A percentile compares a stretch with the other conserved stretches of the same genome.
Evolutionary conservation across 2,329 filamentous ascomycete species (phyloP).

Genomic region (Trichophyton rubrum): DNA sequence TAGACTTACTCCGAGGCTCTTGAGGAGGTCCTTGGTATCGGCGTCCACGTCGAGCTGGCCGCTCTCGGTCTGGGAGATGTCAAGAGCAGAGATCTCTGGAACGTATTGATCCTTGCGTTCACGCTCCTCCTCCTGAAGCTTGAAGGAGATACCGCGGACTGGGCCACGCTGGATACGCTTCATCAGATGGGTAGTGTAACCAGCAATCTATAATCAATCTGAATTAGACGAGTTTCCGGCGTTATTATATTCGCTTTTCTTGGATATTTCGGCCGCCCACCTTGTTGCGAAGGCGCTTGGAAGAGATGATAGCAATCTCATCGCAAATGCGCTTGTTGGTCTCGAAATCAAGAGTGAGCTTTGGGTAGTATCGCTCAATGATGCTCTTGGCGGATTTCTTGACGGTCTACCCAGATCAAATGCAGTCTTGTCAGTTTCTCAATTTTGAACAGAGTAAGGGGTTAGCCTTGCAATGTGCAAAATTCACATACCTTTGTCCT

Average conservation of each 20-base stretch:
- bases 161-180: constrained; percentile 99
- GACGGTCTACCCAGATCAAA: constrained; percentile 42
- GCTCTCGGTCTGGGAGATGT: constrained; percentile 89
- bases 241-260: neutral
- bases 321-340: constrained; percentile 99
- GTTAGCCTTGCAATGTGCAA: constrained; percentile 2
- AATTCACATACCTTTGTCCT: constrained; percentile 18
- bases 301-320: constrained; percentile 99
- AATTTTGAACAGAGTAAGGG: neutral
- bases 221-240: neutral
- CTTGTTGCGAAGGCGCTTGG: constrained; percentile 99
- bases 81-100: constrained; percentile 94
- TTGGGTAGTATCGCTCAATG: constrained; percentile 97
- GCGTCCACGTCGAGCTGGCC: constrained; percentile 89
- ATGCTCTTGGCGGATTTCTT: constrained; percentile 97
- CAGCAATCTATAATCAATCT: constrained; percentile 59
- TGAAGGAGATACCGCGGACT: constrained; percentile 99
- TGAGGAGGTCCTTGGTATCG: constrained; percentile 98
- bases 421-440: constrained; percentile 4
- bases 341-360: constrained; percentile 98
- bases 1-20: constrained; percentile 88
- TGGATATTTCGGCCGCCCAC: constrained; percentile 34
- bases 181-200: constrained; percentile 98
- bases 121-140: constrained; percentile 99
- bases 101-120: constrained; percentile 99